Conservation (phyloP, 192 early-diverging fungal species). For the Mortierella alpina region DNA sequence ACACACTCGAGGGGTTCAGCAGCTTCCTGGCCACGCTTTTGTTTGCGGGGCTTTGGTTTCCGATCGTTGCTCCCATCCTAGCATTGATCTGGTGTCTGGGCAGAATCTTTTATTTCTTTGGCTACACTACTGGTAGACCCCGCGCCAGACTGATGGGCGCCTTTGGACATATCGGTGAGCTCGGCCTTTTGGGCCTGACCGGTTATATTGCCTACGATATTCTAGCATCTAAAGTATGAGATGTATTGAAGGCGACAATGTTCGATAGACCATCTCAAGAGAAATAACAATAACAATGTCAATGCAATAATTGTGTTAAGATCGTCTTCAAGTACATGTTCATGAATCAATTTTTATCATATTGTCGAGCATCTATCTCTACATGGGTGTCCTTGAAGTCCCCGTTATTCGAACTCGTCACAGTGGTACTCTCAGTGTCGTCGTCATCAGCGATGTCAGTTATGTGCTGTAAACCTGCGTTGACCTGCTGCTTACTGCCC, state of each 20-base stretch:
- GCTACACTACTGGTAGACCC: slow-evolving; percentile 71
- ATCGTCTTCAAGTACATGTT: background rate
- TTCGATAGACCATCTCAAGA: background rate
- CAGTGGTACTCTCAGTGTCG: no score
- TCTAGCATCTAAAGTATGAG: slow-evolving; percentile 4
- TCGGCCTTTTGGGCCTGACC: slow-evolving; percentile 59
- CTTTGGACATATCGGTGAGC: slow-evolving; percentile 64
- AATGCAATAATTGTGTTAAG: background rate
- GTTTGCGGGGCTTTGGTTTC: slow-evolving; percentile 65
- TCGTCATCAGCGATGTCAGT: no score
- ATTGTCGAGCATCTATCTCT: no score
- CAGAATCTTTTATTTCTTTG: slow-evolving; percentile 65
- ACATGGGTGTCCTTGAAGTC: no score
- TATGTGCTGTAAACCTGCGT: no score
- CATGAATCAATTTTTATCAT: no score
- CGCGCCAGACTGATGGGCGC: slow-evolving; percentile 59
- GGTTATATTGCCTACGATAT: slow-evolving; percentile 54
- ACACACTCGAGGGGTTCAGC: slow-evolving; percentile 73
- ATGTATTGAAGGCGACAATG: background rate
- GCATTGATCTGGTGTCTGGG: slow-evolving; percentile 63
- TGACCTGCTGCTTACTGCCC: no score
- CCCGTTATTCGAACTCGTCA: no score
- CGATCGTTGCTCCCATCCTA: slow-evolving; percentile 59
- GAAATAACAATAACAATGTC: background rate
- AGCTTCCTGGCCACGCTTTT: slow-evolving; percentile 57